Evolutionary conservation across 306 rosid genomes (phyloP).

Genomic region (Potentilla sterilis): DNA sequence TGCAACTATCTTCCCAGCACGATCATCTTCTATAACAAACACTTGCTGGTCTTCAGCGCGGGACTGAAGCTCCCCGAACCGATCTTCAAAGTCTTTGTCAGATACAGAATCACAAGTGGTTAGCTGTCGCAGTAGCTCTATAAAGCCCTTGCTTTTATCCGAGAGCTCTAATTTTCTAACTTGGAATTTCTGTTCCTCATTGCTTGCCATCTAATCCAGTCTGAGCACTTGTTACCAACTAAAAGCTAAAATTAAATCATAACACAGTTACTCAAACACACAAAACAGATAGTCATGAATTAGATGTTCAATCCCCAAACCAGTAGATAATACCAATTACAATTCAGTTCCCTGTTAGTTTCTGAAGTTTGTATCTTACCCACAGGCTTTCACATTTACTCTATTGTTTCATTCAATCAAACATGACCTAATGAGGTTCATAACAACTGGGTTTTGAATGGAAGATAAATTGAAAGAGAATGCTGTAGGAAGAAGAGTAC

Average conservation of each 20-base stretch:
- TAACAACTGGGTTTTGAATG: background rate
- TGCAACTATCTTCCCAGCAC: constrained; percentile 52
- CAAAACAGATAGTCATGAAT: background rate
- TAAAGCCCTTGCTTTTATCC: constrained; percentile 73
- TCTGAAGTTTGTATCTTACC: too few relatives aligned
- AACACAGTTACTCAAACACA: background rate
- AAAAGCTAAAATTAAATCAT: background rate
- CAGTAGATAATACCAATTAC: background rate
- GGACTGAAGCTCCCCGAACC: constrained; percentile 51
- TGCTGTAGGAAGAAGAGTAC: background rate
- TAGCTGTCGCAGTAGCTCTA: constrained; percentile 64
- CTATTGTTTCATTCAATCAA: background rate
- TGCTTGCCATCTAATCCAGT: constrained; percentile 31
- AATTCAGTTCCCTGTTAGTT: background rate
- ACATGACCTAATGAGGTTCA: background rate
- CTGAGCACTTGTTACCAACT: background rate
- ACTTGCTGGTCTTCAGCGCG: constrained; percentile 65
- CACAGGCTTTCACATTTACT: too few relatives aligned
- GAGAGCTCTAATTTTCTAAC: constrained; percentile 54
- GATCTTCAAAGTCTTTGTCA: constrained; percentile 58
- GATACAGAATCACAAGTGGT: constrained; percentile 69
- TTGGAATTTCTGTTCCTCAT: constrained; percentile 34
- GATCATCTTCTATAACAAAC: constrained; percentile 59
- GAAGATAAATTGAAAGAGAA: background rate
- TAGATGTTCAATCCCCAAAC: background rate